These are phyloP conservation scores for Metarhizium robertsii DNA, from an alignment of 2,329 filamentous ascomycete species.

Conservation along the genomic window DNA sequence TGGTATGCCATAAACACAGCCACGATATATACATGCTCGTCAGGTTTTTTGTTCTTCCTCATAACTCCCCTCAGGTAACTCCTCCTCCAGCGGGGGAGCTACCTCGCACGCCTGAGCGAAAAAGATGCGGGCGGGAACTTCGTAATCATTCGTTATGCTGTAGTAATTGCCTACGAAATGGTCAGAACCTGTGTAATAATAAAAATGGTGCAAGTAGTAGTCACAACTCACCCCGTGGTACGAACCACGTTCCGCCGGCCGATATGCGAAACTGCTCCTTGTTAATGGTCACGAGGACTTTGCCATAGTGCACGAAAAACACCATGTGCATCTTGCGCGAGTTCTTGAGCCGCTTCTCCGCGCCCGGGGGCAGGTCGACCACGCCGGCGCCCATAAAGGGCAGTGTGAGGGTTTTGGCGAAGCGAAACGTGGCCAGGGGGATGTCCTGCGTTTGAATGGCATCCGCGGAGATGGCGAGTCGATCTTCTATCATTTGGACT, in stretches of 20 bases:
- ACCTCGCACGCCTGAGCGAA: constrained; percentile 80
- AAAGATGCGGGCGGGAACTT: constrained; percentile 68
- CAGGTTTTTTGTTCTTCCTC: too few species aligned
- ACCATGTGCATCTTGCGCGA: constrained; percentile 93
- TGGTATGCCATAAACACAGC: too few species aligned
- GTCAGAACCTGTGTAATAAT: too few species aligned
- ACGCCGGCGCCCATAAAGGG: constrained; percentile 86
- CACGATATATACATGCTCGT: too few species aligned
- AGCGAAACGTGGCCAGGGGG: constrained; percentile 65
- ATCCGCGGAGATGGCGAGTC: constrained; percentile 45
- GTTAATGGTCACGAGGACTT: constrained; percentile 70
- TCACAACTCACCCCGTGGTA: constrained; percentile 71
- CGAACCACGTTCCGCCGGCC: constrained; percentile 86
- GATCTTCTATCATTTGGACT: constrained; percentile 43
- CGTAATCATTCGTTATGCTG: constrained; percentile 74
- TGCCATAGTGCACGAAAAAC: constrained; percentile 81
- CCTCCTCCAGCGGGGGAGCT: background rate
- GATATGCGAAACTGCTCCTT: constrained; percentile 71
- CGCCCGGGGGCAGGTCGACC: constrained; percentile 75
- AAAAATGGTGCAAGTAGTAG: too few species aligned
- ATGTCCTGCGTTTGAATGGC: constrained; percentile 51
- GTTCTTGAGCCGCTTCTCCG: constrained; percentile 85
- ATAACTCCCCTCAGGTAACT: background rate
- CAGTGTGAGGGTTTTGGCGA: constrained; percentile 76
- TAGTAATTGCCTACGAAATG: constrained; percentile 72